Evolutionary conservation across 2,329 filamentous ascomycete species (phyloP).

Genomic region (Venturia aucupariae): DNA sequence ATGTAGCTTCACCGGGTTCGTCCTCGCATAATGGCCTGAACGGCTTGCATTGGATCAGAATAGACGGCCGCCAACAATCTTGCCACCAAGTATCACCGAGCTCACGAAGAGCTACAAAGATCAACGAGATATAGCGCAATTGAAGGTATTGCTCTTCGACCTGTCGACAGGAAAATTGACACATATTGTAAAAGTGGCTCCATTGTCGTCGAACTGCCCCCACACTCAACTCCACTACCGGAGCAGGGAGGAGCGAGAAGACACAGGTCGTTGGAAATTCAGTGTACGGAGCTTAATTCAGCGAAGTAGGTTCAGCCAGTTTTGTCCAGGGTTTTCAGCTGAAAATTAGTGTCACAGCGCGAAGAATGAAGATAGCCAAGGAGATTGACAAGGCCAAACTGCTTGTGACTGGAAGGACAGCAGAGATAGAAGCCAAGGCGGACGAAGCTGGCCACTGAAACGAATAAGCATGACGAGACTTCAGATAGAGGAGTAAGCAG

Average conservation of each 20-base stretch:
- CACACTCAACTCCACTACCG: not conserved
- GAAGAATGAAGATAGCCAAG: not conserved
- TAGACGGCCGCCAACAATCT: not conserved
- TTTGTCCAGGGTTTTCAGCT: not conserved
- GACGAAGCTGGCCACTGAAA: not conserved
- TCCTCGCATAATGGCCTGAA: not conserved
- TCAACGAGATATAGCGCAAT: slow-evolving; percentile 3
- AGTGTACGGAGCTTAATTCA: not conserved
- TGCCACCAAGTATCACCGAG: not conserved
- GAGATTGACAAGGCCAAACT: not conserved
- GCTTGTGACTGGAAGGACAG: not conserved
- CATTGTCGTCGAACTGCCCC: slow-evolving; percentile 1
- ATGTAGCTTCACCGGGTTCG: not conserved
- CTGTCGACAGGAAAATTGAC: slow-evolving; percentile 5
- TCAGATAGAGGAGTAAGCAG: too few species aligned
- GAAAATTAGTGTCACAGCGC: not conserved
- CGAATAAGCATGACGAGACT: too few species aligned
- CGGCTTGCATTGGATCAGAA: slow-evolving; percentile 2
- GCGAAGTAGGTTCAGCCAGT: not conserved
- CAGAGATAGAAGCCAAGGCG: not conserved
- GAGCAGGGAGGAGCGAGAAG: not conserved
- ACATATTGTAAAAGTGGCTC: slow-evolving; percentile 1
- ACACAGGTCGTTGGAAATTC: not conserved
- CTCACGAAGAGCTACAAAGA: slow-evolving; percentile 1
- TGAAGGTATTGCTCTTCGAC: not conserved